A percentile compares a stretch with the other conserved stretches of the same genome.
Evolutionary conservation across 2,329 filamentous ascomycete genomes (phyloP).

Genomic region (Penicillium brasilianum): DNA sequence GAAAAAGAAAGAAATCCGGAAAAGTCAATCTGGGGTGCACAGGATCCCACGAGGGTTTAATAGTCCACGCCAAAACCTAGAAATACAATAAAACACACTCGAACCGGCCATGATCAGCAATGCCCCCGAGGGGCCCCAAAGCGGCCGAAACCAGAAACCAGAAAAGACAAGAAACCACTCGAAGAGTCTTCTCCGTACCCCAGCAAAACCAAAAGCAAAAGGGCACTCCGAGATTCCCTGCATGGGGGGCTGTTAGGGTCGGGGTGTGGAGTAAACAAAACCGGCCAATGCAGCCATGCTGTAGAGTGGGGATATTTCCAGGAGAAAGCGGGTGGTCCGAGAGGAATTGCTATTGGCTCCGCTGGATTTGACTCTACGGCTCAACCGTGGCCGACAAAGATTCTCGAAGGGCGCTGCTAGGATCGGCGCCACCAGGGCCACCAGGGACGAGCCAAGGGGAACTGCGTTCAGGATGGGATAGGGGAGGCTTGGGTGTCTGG

Average conservation of each 20-base stretch:
- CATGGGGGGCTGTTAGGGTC: conserved; percentile 6
- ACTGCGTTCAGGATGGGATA: conserved; percentile 4
- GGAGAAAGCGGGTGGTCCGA: neutral
- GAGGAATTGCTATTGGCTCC: neutral
- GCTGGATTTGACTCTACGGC: conserved; percentile 5
- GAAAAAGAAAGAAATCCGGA: neutral
- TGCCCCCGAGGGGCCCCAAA: conserved; percentile 2
- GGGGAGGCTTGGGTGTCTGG: neutral
- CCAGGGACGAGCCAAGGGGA: neutral
- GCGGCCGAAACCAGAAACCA: conserved; percentile 5
- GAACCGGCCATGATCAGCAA: neutral
- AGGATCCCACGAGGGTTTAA: conserved; percentile 4
- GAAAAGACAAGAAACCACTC: conserved; percentile 2
- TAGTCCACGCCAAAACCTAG: conserved; percentile 16
- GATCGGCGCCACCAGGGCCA: conserved; percentile 4
- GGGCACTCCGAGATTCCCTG: neutral
- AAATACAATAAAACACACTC: conserved; percentile 5
- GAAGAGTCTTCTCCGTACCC: conserved; percentile 6
- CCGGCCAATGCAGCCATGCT: conserved; percentile 14
- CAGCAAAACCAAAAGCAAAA: neutral
- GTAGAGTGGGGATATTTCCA: conserved; percentile 5
- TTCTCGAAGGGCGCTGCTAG: conserved; percentile 8
- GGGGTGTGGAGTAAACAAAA: conserved; percentile 11
- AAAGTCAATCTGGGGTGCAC: neutral
- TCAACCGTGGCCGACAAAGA: conserved; percentile 10